Conservation (phyloP, 306 rosid genomes). For the Dryas alaskensis region DNA sequence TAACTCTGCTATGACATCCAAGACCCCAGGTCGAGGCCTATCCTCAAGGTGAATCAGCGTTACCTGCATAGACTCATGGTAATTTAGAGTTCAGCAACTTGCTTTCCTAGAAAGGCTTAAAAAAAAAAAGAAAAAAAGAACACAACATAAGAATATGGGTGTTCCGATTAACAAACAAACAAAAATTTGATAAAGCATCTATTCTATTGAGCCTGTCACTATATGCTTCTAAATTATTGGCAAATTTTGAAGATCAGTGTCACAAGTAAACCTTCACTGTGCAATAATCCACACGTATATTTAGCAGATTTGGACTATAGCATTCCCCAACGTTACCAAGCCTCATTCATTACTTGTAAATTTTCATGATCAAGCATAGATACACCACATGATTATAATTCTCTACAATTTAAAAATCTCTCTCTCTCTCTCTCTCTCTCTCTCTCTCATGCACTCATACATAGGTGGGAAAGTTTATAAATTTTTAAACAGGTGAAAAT, state of each 20-base stretch:
- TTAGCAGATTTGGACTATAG: no score
- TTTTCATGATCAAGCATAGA: no score
- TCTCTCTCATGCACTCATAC: no score
- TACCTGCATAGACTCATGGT: slow-evolving; percentile 47
- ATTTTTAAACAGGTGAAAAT: no score
- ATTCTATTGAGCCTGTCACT: background rate
- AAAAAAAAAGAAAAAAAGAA: background rate
- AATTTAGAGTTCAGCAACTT: slow-evolving; percentile 5
- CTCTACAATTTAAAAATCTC: no score
- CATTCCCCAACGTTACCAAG: no score
- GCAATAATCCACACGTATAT: no score
- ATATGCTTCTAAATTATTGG: background rate
- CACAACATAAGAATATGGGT: background rate
- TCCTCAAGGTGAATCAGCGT: slow-evolving; percentile 96
- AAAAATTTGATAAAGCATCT: background rate
- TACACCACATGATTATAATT: no score
- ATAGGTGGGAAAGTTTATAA: no score
- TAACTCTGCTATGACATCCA: slow-evolving; percentile 68
- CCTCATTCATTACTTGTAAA: no score
- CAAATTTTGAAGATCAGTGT: background rate
- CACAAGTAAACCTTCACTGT: background rate
- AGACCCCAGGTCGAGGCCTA: slow-evolving; percentile 83
- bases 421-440: no score
- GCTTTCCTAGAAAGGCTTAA: background rate
- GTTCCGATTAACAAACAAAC: background rate